Evolutionary conservation across 768 basidiomycete species (phyloP).

Genomic region (Lactarius hengduanensis): DNA sequence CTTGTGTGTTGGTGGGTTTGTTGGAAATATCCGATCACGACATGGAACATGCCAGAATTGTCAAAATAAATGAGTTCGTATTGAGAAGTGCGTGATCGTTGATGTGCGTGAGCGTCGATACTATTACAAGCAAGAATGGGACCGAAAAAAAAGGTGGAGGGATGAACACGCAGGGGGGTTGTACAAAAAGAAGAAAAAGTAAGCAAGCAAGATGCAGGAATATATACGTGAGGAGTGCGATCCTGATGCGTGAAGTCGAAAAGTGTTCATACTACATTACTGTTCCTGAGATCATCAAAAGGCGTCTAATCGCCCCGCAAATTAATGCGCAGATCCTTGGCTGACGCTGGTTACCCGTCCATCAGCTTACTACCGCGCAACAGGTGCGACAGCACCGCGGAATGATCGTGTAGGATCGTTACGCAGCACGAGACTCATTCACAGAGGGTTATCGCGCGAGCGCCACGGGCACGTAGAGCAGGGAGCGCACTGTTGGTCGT

Average conservation of each 20-base stretch:
- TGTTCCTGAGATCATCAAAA: background rate
- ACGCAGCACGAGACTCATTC: constrained; percentile 1
- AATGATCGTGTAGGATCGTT: background rate
- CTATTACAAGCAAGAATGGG: background rate
- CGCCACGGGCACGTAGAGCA: background rate
- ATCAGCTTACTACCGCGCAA: background rate
- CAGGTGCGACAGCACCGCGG: background rate
- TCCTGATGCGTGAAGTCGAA: background rate
- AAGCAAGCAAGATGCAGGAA: background rate
- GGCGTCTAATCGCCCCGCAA: background rate
- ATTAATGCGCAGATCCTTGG: background rate
- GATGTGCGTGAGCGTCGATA: background rate
- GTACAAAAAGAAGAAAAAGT: background rate
- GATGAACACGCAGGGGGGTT: background rate
- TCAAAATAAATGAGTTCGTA: background rate
- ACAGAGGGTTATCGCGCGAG: background rate
- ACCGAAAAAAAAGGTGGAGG: background rate
- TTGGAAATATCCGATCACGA: background rate
- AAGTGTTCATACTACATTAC: background rate
- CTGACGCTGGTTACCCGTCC: background rate
- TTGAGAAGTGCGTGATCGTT: background rate
- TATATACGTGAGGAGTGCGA: background rate
- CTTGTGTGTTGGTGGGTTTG: background rate
- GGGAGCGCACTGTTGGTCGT: constrained; percentile 3
- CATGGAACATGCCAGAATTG: background rate